Evolutionary conservation across 1,139 yeast genomes (phyloP).

Genomic region (Geotrichum restrictum): DNA sequence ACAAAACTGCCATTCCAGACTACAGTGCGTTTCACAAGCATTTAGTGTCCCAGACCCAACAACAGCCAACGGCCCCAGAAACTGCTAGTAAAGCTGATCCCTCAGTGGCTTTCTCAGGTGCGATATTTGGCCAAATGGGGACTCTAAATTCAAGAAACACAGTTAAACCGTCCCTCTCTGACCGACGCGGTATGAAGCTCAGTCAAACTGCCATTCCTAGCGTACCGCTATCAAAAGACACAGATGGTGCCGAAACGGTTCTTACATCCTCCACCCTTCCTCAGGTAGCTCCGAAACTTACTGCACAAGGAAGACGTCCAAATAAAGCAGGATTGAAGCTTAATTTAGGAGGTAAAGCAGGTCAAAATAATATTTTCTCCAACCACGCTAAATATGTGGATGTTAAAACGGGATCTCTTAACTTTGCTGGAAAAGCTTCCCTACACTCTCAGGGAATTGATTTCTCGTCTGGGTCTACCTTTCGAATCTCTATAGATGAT

Average conservation of each 20-base stretch:
- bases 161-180: slow-evolving; percentile 33
- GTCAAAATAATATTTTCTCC: slow-evolving; percentile 48
- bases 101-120: slow-evolving; percentile 13
- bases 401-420: slow-evolving; percentile 83
- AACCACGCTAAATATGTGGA: slow-evolving; percentile 84
- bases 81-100: neutral
- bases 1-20: slow-evolving; percentile 21
- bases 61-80: neutral
- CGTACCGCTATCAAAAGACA: neutral
- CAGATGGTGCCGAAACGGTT: neutral
- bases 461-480: slow-evolving; percentile 81
- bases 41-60: neutral
- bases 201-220: slow-evolving; percentile 14
- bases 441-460: slow-evolving; percentile 88
- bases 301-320: slow-evolving; percentile 7
- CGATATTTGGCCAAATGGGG: slow-evolving; percentile 15
- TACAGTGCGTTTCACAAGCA: slow-evolving; percentile 13
- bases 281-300: neutral
- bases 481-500: slow-evolving; percentile 81
- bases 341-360: slow-evolving; percentile 14
- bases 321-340: slow-evolving; percentile 20
- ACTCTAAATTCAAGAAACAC: slow-evolving; percentile 11
- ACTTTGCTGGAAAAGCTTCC: slow-evolving; percentile 90
- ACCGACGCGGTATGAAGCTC: slow-evolving; percentile 36
- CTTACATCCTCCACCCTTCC: slow-evolving; percentile 5